These are phyloP conservation scores for Populus tomentosa DNA, from an alignment of 441 rosid genomes.

Conservation along the genomic window DNA sequence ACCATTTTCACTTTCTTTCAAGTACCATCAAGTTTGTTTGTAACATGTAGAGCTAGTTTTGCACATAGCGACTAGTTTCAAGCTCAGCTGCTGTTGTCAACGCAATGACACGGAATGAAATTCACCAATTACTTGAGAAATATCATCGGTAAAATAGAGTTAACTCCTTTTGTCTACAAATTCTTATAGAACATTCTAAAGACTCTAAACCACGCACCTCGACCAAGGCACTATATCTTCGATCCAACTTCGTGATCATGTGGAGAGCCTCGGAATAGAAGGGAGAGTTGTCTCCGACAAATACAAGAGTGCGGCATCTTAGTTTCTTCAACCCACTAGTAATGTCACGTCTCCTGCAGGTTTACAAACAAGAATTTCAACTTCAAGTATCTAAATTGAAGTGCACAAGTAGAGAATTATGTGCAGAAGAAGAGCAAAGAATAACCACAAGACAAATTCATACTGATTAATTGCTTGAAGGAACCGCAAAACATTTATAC, in stretches of 20 bases:
- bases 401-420: background rate
- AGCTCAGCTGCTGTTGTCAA: background rate
- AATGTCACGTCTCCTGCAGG: conserved; percentile 71
- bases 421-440: background rate
- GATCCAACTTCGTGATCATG: conserved; percentile 72
- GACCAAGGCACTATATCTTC: conserved; percentile 75
- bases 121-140: background rate
- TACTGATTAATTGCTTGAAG: conserved; percentile 81
- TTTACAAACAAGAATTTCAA: conserved; percentile 1
- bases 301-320: conserved; percentile 71
- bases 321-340: conserved; percentile 55
- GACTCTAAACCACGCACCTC: conserved; percentile 42
- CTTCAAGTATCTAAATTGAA: conserved; percentile 6
- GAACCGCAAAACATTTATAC: conserved; percentile 57
- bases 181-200: background rate
- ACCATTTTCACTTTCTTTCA: background rate
- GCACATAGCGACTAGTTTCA: background rate
- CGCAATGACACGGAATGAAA: background rate
- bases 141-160: background rate
- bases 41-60: background rate
- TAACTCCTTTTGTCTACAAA: background rate
- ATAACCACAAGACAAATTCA: background rate
- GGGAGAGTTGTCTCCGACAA: conserved; percentile 79
- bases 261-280: conserved; percentile 78
- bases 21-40: background rate